Base-by-base conservation (phyloP, 1,284 basidiomycete species). In the Papiliotrema nemorosa region DNA sequence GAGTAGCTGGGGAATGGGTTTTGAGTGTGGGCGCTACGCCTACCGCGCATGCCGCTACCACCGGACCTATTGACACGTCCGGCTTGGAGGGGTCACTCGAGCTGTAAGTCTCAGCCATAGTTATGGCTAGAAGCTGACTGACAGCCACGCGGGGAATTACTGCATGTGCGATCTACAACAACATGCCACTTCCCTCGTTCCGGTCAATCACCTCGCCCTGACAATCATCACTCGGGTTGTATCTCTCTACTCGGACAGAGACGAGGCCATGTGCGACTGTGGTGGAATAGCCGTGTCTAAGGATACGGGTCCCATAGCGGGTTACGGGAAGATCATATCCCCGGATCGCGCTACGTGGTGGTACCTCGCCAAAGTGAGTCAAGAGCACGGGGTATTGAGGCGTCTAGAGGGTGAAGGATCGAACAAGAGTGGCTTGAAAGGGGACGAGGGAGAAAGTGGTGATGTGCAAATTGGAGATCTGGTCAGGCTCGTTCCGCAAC, bases 11-110 rank as follows among this genome's bases (percentile, higher is more conserved):
- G 66, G 35, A 79, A 79, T 88, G 87, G 60, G 79, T 87, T 0
- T 74, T 91, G 21, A 86, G 86, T 2, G 84, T 90, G 1, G 89
- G 89, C 13, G 85, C 88, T n/a, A 91, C 89, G 2, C 89, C 89
- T 1, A 86, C 89, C 2, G 88, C 88, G 0, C 66, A 69, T 52
- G 66, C 66, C 1, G 66, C 63, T 31, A 58, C 59, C 6, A 50
- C 52, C 26, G 56, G 53, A 38, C 50, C 31, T 10, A 40, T 26
- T 18, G 29, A 44, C 13, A 27, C 26, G 12, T 25, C 47, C 29
- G 46, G 53, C 3, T 54, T 69, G 12, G 55, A 66, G n/a, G 71
- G 68, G 2, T 56, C 54, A 18, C 52, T 74, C 12, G 71, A 73
- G 46, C 50, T 71, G 66, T 68, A 40, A 58, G 61, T n/a, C n/a